Base-by-base conservation (phyloP, 768 basidiomycete genomes). In the Tulasnella sp. region DNA sequence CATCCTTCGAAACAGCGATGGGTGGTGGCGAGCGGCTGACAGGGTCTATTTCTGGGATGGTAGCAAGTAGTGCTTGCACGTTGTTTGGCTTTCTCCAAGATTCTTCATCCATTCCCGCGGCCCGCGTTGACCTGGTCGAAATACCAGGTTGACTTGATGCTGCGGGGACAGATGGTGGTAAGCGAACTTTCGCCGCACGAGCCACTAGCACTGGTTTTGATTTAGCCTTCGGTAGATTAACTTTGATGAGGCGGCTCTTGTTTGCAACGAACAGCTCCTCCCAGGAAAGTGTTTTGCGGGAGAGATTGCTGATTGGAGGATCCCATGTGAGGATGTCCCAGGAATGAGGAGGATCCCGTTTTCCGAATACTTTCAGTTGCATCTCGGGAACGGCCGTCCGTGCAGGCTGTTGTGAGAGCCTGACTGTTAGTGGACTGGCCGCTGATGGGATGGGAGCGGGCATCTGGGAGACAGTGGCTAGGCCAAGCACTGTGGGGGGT, bases 291-390 rank as follows among this genome's bases (percentile, higher is more conserved):
- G 84, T 83, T 49, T 78, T 74, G 44, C 71, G 77, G 53, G 64
- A 78, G 80, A 83, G 83, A 49, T 79, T 81, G 57, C 79, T 78
- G 12, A 84, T 75, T 17, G 84, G 83, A 53, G 88, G 86, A 30
- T 81, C 78, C 70, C 83, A 86, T 2, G 84, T 83, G 27, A 85
- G 72, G 25, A 82, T 76, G 54, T 89, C 87, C 71, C 79, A 76
- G 44, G 83, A 79, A 27, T 78, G 65, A 25, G 70, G 73, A 30
- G 53, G 63, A n/a, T 54, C 43, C 3, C 69, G 65, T 3, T 71
- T 67, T 53, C 70, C 75, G 61, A 77, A 76, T 30, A 73, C 63
- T 38, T 73, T 67, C 15, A 80, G 50, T 64, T 83, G 82, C 60
- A 5, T 48, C 45, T 48, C 19, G n/a, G 45, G n/a, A 7, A 48